Evolutionary conservation across 2,329 filamentous ascomycete genomes (phyloP).

Genomic region (Paecilomyces sp.): DNA sequence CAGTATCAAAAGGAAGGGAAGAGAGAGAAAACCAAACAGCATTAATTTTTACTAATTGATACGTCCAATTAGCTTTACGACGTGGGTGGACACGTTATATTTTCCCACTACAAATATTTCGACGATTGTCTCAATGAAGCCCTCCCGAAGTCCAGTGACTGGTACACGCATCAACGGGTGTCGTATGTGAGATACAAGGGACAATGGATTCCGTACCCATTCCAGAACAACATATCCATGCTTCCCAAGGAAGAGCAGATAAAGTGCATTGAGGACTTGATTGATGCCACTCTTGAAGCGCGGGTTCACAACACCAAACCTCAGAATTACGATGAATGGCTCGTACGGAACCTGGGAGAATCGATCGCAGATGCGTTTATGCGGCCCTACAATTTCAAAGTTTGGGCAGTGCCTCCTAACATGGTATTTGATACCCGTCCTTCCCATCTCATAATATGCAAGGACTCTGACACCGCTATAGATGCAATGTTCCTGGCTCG

Average conservation of each 20-base stretch:
- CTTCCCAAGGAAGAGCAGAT: slow-evolving; percentile 96
- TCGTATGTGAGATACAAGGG: slow-evolving; percentile 97
- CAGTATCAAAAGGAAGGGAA: too few species aligned
- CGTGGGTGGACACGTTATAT: slow-evolving; percentile 96
- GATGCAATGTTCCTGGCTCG: slow-evolving; percentile 99
- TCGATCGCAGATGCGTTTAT: slow-evolving; percentile 95
- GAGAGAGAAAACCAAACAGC: too few species aligned
- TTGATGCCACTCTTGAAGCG: slow-evolving; percentile 82
- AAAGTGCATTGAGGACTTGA: slow-evolving; percentile 86
- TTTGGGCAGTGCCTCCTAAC: slow-evolving; percentile 96
- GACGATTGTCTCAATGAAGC: slow-evolving; percentile 98
- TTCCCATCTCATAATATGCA: background rate
- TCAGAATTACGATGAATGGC: slow-evolving; percentile 97
- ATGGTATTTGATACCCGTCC: slow-evolving; percentile 56
- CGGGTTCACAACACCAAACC: slow-evolving; percentile 76
- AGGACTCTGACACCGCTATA: slow-evolving; percentile 27
- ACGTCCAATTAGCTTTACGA: slow-evolving; percentile 71
- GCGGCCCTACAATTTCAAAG: slow-evolving; percentile 99
- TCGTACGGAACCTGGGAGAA: slow-evolving; percentile 80
- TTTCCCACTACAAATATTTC: slow-evolving; percentile 99
- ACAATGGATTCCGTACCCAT: slow-evolving; percentile 96
- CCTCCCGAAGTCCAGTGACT: slow-evolving; percentile 86
- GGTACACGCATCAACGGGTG: slow-evolving; percentile 96
- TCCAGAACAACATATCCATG: slow-evolving; percentile 99
- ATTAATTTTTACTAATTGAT: too few species aligned